phyloP scores from a whole-genome alignment of 2,329 filamentous ascomycete species.

The Venturia oleaginea region DNA sequence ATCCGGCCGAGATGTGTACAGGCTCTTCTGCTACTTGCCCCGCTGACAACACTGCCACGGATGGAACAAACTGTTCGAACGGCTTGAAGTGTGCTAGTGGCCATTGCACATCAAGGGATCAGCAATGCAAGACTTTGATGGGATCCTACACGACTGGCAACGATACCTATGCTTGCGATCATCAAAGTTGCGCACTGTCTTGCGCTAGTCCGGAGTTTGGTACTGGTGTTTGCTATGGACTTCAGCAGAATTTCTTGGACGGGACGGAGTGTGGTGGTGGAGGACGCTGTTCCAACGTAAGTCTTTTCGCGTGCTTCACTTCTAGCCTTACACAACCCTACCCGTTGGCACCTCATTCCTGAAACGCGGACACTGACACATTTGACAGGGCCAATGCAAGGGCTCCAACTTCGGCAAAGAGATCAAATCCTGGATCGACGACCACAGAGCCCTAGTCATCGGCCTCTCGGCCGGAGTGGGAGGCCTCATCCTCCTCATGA shows the following conservation, averaged over 20 bases:
- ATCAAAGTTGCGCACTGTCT: slow-evolving; percentile 62
- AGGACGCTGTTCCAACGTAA: slow-evolving; percentile 64
- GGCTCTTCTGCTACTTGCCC: slow-evolving; percentile 69
- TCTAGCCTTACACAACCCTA: slow-evolving; percentile 1
- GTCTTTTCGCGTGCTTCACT: slow-evolving; percentile 19
- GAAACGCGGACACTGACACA: neutral
- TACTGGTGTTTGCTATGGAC: slow-evolving; percentile 56
- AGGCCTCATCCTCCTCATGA: slow-evolving; percentile 57
- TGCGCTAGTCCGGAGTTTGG: slow-evolving; percentile 66
- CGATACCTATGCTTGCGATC: slow-evolving; percentile 71
- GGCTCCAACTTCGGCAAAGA: slow-evolving; percentile 62
- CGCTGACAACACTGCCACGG: slow-evolving; percentile 54
- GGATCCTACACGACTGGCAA: slow-evolving; percentile 64
- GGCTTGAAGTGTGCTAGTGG: slow-evolving; percentile 76
- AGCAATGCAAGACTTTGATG: slow-evolving; percentile 80
- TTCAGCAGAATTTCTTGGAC: slow-evolving; percentile 89
- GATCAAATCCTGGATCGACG: slow-evolving; percentile 64
- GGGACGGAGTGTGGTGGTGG: slow-evolving; percentile 77
- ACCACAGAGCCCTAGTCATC: slow-evolving; percentile 75
- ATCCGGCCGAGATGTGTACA: slow-evolving; percentile 74
- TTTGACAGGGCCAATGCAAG: slow-evolving; percentile 57
- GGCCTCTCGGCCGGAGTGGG: slow-evolving; percentile 66
- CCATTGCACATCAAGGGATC: slow-evolving; percentile 85
- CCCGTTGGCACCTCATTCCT: neutral
- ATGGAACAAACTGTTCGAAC: slow-evolving; percentile 64